These are phyloP conservation scores for Penicillium sp. DNA, from an alignment of 2,329 filamentous ascomycete genomes.

Conservation along the genomic window DNA sequence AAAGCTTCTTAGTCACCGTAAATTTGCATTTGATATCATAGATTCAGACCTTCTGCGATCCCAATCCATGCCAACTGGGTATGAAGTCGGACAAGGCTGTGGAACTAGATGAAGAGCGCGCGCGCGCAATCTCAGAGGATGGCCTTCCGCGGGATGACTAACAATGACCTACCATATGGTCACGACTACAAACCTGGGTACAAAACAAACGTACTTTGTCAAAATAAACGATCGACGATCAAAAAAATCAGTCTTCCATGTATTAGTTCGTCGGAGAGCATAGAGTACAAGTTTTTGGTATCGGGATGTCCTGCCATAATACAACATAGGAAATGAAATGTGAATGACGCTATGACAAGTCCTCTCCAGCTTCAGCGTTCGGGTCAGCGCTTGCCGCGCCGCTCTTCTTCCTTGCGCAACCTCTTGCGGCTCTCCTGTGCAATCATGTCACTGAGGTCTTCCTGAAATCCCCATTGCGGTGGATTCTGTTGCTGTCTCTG, in stretches of 20 bases:
- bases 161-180: not conserved
- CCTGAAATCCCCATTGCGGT: constrained; percentile 73
- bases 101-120: not conserved
- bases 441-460: constrained; percentile 95
- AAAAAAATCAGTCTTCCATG: not conserved
- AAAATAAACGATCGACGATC: not conserved
- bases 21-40: no score
- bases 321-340: not conserved
- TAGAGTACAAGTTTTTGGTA: not conserved
- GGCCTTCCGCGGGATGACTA: not conserved
- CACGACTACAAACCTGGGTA: no score
- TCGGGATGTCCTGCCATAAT: not conserved
- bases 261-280: not conserved
- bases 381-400: constrained; percentile 56
- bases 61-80: constrained; percentile 35
- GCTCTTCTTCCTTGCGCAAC: constrained; percentile 82
- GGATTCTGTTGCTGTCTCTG: constrained; percentile 64
- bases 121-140: not conserved
- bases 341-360: not conserved
- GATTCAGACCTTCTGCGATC: constrained; percentile 43
- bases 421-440: constrained; percentile 88
- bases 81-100: not conserved
- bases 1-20: constrained; percentile 8
- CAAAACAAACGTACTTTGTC: not conserved
- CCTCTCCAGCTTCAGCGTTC: constrained; percentile 16